Percentiles rank a stretch among this genome's conserved stretches.
phyloP scores from a whole-genome alignment of 257 asterid species.

The Jaltomata sinuosa region DNA sequence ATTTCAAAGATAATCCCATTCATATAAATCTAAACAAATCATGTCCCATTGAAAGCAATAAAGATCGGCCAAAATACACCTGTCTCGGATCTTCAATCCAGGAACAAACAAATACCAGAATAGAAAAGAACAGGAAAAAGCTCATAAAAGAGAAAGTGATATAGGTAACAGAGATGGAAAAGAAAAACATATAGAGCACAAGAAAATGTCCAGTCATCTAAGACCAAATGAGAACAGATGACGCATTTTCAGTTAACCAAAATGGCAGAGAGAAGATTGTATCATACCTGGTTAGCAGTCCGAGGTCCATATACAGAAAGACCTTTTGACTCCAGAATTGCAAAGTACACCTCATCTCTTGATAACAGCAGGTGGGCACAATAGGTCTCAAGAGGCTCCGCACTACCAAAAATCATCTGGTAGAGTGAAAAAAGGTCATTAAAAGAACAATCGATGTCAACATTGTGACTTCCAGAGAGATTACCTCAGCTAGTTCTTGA shows the following conservation, averaged over 20 bases:
- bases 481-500: conserved; percentile 89
- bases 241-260: neutral
- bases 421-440: conserved; percentile 34
- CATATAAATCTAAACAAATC: neutral
- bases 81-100: neutral
- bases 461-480: conserved; percentile 4
- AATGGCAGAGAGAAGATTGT: neutral
- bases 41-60: neutral
- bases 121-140: neutral
- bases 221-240: neutral
- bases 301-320: conserved; percentile 79
- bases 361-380: conserved; percentile 82
- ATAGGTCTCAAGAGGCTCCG: conserved; percentile 91
- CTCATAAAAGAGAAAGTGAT: neutral
- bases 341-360: conserved; percentile 67
- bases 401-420: conserved; percentile 97
- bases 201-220: neutral
- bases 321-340: conserved; percentile 57
- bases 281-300: conserved; percentile 58
- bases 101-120: neutral
- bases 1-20: neutral
- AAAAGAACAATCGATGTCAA: conserved; percentile 18
- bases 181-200: neutral
- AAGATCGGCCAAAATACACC: neutral
- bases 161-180: neutral